phyloP scores from a whole-genome alignment of 768 basidiomycete genomes.

The Boletus rubropictus region DNA sequence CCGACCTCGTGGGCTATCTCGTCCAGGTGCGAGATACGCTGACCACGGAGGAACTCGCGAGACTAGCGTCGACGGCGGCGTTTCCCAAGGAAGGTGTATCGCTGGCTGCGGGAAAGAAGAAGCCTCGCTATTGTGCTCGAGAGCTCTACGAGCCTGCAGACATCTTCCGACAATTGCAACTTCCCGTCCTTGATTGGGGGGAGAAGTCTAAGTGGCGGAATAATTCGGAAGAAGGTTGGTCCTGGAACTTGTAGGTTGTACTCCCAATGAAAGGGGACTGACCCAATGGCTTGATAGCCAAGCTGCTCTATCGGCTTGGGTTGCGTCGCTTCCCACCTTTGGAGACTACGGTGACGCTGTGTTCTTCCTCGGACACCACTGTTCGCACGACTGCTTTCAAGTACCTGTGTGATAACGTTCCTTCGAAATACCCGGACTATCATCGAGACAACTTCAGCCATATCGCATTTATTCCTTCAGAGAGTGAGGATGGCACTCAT shows the following conservation, averaged over 20 bases:
- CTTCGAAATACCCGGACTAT: constrained; percentile 55
- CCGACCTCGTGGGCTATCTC: constrained; percentile 82
- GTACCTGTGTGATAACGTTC: constrained; percentile 76
- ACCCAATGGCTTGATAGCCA: constrained; percentile 44
- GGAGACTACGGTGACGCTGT: constrained; percentile 59
- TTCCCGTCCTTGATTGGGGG: constrained; percentile 90
- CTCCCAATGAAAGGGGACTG: not conserved
- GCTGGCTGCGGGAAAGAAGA: constrained; percentile 30
- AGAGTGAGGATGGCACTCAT: constrained; percentile 44
- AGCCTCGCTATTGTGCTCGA: constrained; percentile 51
- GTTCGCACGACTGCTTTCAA: constrained; percentile 61
- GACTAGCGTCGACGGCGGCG: constrained; percentile 60
- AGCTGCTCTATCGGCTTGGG: constrained; percentile 70
- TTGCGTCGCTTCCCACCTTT: constrained; percentile 65
- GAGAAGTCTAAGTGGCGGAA: constrained; percentile 69
- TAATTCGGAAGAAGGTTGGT: constrained; percentile 79
- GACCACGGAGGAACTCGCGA: constrained; percentile 49
- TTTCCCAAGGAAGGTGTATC: constrained; percentile 56
- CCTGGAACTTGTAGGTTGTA: constrained; percentile 1
- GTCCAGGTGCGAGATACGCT: constrained; percentile 70
- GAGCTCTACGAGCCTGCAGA: constrained; percentile 84
- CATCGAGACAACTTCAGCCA: constrained; percentile 48
- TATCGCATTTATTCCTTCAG: constrained; percentile 75
- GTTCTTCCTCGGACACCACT: constrained; percentile 48
- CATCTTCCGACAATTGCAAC: constrained; percentile 59